These are phyloP conservation scores for Mycena sp. DNA, from an alignment of 1,284 basidiomycete genomes.

Conservation along the genomic window DNA sequence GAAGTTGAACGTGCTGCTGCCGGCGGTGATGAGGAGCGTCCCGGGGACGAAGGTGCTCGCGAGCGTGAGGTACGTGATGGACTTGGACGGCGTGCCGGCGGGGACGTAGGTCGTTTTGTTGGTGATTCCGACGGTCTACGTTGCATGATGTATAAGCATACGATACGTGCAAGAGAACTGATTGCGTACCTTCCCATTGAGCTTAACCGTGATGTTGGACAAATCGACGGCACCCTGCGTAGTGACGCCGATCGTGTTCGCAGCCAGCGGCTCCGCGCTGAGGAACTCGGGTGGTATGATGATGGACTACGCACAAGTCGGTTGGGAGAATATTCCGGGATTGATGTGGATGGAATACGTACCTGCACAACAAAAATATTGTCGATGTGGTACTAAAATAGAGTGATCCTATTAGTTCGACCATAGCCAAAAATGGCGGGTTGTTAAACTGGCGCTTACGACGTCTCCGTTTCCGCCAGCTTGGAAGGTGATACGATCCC, in stretches of 20 bases:
- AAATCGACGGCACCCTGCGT: constrained; percentile 55
- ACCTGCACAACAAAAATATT: constrained; percentile 53
- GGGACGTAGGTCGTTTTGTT: constrained; percentile 49
- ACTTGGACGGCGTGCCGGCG: constrained; percentile 52
- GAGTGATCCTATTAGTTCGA: too few relatives aligned
- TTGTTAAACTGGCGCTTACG: too few relatives aligned
- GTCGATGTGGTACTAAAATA: constrained; percentile 51
- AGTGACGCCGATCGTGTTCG: constrained; percentile 56
- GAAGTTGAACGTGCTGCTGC: constrained; percentile 47
- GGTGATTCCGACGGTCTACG: constrained; percentile 47
- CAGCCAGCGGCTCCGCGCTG: constrained; percentile 58
- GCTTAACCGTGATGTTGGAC: constrained; percentile 44
- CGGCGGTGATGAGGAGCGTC: constrained; percentile 44
- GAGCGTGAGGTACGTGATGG: constrained; percentile 58
- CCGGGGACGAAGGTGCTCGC: constrained; percentile 49
- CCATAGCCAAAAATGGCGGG: too few relatives aligned
- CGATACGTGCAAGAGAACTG: background rate
- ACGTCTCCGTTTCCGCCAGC: constrained; percentile 53
- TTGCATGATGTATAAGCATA: background rate
- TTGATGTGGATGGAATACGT: too few relatives aligned
- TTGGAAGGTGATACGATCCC: constrained; percentile 60
- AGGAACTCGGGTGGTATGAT: constrained; percentile 55
- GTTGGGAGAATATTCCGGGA: too few relatives aligned
- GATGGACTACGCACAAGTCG: constrained; percentile 41
- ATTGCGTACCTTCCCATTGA: constrained; percentile 50